Evolutionary conservation across 1,139 yeast species (phyloP).

Genomic region (Trichomonascaceae sp.): DNA sequence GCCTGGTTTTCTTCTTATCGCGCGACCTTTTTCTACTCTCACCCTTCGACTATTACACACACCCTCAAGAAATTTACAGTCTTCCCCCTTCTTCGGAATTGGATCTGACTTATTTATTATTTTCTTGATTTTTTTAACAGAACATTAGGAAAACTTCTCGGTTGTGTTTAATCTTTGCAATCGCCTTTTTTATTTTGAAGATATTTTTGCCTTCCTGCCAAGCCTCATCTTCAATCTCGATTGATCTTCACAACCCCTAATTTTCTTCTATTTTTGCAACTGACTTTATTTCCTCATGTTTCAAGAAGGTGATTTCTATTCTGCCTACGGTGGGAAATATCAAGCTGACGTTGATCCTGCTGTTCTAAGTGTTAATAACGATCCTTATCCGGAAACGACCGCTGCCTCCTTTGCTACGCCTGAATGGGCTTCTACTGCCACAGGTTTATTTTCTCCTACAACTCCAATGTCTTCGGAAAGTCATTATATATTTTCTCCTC

Average conservation of each 20-base stretch:
- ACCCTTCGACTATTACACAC: no score
- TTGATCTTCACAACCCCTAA: neutral
- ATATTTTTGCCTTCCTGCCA: neutral
- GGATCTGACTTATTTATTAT: neutral
- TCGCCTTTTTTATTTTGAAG: neutral
- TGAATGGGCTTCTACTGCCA: neutral
- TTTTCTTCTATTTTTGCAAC: neutral
- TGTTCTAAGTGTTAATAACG: neutral
- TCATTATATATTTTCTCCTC: neutral
- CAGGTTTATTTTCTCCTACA: neutral
- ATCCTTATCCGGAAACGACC: neutral
- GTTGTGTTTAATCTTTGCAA: neutral
- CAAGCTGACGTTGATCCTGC: neutral
- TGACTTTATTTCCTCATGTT: neutral
- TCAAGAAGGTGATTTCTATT: constrained; percentile 4
- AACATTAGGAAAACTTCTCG: neutral
- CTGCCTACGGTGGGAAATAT: neutral
- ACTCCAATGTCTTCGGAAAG: neutral
- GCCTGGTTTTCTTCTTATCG: no score
- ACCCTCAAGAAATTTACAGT: neutral
- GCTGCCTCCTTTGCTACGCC: neutral
- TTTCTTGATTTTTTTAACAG: neutral
- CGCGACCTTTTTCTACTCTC: no score
- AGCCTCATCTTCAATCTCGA: neutral
- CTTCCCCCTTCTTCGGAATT: neutral